A percentile compares a stretch with the other conserved stretches of the same genome.
Conservation (phyloP, 2,329 filamentous ascomycete genomes). For the Zymoseptoria tritici region DNA sequence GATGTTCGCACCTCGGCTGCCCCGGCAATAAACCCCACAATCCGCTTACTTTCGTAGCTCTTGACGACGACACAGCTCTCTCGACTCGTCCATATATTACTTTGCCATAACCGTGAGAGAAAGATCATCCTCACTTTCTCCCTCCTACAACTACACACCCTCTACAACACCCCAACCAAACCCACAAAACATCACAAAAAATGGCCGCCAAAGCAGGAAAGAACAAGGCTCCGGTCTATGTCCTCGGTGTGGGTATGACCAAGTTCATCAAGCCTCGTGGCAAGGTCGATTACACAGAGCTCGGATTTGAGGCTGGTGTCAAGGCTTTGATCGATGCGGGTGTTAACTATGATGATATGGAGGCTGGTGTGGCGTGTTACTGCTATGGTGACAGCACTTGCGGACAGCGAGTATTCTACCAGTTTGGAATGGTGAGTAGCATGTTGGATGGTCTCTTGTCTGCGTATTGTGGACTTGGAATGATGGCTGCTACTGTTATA, state of each 20-base stretch:
- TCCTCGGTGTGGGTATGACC: conserved; percentile 96
- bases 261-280: conserved; percentile 97
- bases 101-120: background rate
- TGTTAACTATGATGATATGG: conserved; percentile 93
- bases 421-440: conserved; percentile 57
- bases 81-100: conserved; percentile 8
- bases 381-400: conserved; percentile 94
- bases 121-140: background rate
- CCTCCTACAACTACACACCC: background rate
- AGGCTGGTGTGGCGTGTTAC: conserved; percentile 90
- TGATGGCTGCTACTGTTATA: background rate
- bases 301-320: conserved; percentile 85
- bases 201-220: conserved; percentile 21
- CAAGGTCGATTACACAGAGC: conserved; percentile 88
- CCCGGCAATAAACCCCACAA: conserved; percentile 6
- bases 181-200: conserved; percentile 1
- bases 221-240: conserved; percentile 50
- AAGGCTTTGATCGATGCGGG: conserved; percentile 80
- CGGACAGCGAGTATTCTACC: conserved; percentile 95
- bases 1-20: conserved; percentile 9
- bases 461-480: background rate
- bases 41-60: conserved; percentile 6
- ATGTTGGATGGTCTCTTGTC: background rate
- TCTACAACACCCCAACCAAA: background rate
- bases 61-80: conserved; percentile 6